phyloP scores from a whole-genome alignment of 495 filamentous ascomycete species.

The Penicillium arizonense region DNA sequence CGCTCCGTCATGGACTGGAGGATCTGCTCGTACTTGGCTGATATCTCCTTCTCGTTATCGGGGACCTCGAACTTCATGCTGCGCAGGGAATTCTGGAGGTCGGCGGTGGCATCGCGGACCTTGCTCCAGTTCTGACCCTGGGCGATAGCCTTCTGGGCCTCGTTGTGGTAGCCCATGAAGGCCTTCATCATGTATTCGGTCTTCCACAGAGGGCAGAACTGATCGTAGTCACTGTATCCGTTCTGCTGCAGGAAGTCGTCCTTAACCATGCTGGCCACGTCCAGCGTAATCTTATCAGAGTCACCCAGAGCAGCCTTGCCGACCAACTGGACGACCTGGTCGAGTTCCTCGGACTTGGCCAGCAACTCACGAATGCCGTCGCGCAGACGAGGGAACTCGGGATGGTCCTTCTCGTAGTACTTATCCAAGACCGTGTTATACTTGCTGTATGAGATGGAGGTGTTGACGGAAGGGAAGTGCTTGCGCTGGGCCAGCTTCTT shows the following conservation, averaged over 20 bases:
- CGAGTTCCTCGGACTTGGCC: conserved; percentile 91
- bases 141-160: conserved; percentile 90
- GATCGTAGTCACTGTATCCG: conserved; percentile 97
- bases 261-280: conserved; percentile 89
- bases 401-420: conserved; percentile 88
- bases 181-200: conserved; percentile 99
- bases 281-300: conserved; percentile 96
- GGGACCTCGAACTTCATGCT: conserved; percentile 97
- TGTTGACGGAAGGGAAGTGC: conserved; percentile 99
- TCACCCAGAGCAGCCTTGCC: conserved; percentile 96
- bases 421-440: conserved; percentile 84
- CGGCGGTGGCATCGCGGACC: conserved; percentile 84
- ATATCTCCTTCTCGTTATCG: conserved; percentile 67
- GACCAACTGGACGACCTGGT: conserved; percentile 98
- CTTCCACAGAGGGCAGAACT: conserved; percentile 99
- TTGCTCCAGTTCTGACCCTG: conserved; percentile 89
- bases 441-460: conserved; percentile 93
- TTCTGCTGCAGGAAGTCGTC: conserved; percentile 99
- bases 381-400: conserved; percentile 90
- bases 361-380: conserved; percentile 91
- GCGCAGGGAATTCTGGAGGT: conserved; percentile 78
- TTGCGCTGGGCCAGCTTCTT: conserved; percentile 99
- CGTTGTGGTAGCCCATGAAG: conserved; percentile 97
- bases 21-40: conserved; percentile 90
- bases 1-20: conserved; percentile 90